Evolutionary conservation across 208 protist species (phyloP).

Genomic region (Acanthamoeba pearcei): DNA sequence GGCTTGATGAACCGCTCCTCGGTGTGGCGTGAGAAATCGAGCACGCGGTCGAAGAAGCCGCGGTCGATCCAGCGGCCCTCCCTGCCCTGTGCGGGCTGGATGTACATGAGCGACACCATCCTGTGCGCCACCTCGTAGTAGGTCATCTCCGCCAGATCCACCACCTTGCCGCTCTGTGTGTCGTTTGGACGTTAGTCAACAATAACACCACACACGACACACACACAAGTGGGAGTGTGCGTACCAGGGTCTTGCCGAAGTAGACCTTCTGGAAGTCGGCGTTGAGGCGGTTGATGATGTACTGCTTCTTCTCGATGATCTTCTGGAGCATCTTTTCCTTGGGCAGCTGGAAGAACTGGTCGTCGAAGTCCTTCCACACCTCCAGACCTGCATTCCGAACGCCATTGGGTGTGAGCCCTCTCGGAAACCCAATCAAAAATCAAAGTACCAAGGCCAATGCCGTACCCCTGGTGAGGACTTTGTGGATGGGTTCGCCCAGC

Average conservation of each 20-base stretch:
- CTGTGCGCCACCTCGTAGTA: constrained; percentile 86
- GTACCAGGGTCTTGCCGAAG: constrained; percentile 67
- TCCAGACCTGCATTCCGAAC: constrained; percentile 13
- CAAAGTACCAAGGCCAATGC: neutral
- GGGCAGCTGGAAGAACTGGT: constrained; percentile 86
- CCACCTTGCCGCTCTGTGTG: constrained; percentile 79
- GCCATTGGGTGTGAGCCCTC: neutral
- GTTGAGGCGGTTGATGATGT: constrained; percentile 89
- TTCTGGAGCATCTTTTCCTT: constrained; percentile 81
- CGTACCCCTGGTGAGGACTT: constrained; percentile 86
- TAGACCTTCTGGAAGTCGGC: constrained; percentile 89
- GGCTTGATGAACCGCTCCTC: constrained; percentile 85
- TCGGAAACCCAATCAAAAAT: constrained; percentile 76
- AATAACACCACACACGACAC: neutral
- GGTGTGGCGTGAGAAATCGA: constrained; percentile 85
- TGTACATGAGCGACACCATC: constrained; percentile 85
- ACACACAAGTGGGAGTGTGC: neutral
- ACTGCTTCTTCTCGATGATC: constrained; percentile 83
- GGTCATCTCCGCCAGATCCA: constrained; percentile 87
- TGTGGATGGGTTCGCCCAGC: constrained; percentile 92
- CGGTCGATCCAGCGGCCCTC: constrained; percentile 80
- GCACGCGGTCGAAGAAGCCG: constrained; percentile 75
- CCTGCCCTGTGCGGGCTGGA: constrained; percentile 37
- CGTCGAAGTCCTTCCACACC: constrained; percentile 86
- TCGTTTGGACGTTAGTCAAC: neutral